Evolutionary conservation across 495 filamentous ascomycete genomes (phyloP).

Genomic region (Penicillium goetzii): DNA sequence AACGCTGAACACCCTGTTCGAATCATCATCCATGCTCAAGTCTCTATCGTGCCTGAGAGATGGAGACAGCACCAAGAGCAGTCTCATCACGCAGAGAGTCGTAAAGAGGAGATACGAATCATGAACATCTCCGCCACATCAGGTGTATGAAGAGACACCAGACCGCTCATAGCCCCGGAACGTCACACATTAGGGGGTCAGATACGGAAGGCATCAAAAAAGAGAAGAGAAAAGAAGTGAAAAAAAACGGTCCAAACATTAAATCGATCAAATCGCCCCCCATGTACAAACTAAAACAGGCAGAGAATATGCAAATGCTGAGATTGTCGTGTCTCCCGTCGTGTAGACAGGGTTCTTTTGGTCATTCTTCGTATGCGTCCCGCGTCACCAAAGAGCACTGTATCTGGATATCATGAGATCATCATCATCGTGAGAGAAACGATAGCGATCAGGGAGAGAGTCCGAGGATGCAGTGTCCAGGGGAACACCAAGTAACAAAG

Average conservation of each 20-base stretch:
- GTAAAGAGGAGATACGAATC: neutral
- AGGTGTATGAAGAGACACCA: neutral
- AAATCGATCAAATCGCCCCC: slow-evolving; percentile 42
- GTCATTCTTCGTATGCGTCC: slow-evolving; percentile 47
- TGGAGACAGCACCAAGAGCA: neutral
- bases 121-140: neutral
- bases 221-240: slow-evolving; percentile 4
- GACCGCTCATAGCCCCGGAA: neutral
- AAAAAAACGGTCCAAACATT: slow-evolving; percentile 33
- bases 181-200: neutral
- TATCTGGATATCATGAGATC: slow-evolving; percentile 27
- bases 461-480: slow-evolving; percentile 15
- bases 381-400: slow-evolving; percentile 31
- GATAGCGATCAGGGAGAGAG: neutral
- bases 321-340: slow-evolving; percentile 49
- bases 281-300: slow-evolving; percentile 48
- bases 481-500: slow-evolving; percentile 34
- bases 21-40: neutral
- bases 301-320: slow-evolving; percentile 51
- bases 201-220: neutral
- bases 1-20: neutral
- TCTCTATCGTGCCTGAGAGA: neutral
- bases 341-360: slow-evolving; percentile 36
- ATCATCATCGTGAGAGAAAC: slow-evolving; percentile 8
- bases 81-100: slow-evolving; percentile 11